phyloP scores from a whole-genome alignment of 2,329 filamentous ascomycete species.

The Colletotrichum cordylinicola region DNA sequence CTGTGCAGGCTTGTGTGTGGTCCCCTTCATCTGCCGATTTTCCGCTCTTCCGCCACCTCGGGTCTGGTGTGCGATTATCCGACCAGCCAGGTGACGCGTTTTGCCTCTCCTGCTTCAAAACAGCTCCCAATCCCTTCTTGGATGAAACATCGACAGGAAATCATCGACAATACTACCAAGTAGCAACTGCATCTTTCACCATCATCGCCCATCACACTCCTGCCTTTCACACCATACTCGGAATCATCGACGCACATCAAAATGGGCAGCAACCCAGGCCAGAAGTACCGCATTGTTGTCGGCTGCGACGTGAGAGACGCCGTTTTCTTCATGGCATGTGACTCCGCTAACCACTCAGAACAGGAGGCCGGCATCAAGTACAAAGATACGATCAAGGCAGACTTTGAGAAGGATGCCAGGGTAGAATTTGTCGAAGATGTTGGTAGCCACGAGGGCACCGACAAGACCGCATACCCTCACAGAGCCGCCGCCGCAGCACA shows the following conservation, averaged over 20 bases:
- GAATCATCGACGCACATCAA: neutral
- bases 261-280: slow-evolving; percentile 25
- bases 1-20: neutral
- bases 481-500: slow-evolving; percentile 75
- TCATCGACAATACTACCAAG: neutral
- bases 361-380: slow-evolving; percentile 78
- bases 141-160: neutral
- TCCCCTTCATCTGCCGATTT: neutral
- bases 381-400: slow-evolving; percentile 78
- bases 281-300: slow-evolving; percentile 58
- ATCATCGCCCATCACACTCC: neutral
- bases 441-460: slow-evolving; percentile 67
- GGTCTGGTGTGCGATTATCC: neutral
- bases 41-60: neutral
- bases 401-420: slow-evolving; percentile 70
- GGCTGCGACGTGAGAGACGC: slow-evolving; percentile 55
- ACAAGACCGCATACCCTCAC: slow-evolving; percentile 85
- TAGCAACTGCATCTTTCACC: neutral
- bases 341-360: neutral
- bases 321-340: neutral
- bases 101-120: neutral
- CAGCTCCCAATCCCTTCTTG: neutral
- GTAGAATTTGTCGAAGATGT: slow-evolving; percentile 77
- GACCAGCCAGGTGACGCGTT: neutral
- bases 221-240: neutral